Conservation (phyloP, 345 rosid genomes). For the Laguncularia racemosa region DNA sequence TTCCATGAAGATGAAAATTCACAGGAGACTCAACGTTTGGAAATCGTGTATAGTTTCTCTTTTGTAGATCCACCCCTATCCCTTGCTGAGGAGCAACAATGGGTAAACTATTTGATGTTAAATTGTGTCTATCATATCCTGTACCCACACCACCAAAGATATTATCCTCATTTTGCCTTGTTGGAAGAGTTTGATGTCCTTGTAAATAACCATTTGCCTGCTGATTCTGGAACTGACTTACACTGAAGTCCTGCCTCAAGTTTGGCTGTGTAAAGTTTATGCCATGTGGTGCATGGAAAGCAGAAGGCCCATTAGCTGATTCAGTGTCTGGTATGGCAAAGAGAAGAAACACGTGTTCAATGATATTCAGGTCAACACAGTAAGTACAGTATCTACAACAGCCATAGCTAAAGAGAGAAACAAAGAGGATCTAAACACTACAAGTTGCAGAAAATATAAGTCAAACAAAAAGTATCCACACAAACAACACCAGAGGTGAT, state of each 20-base stretch:
- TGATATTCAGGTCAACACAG: not conserved
- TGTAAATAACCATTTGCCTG: slow-evolving; percentile 65
- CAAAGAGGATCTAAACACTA: not conserved
- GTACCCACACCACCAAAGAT: slow-evolving; percentile 64
- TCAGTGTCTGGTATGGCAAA: slow-evolving; percentile 51
- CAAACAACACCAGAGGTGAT: slow-evolving; percentile 3
- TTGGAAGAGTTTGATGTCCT: slow-evolving; percentile 37
- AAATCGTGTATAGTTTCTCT: slow-evolving; percentile 31
- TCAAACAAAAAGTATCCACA: slow-evolving; percentile 6
- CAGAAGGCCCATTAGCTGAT: slow-evolving; percentile 40
- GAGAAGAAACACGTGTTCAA: slow-evolving; percentile 12
- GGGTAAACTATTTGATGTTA: slow-evolving; percentile 44
- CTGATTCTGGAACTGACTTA: slow-evolving; percentile 48
- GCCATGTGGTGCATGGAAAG: slow-evolving; percentile 51
- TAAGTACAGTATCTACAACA: not conserved
- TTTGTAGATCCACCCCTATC: slow-evolving; percentile 39
- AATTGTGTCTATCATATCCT: slow-evolving; percentile 42
- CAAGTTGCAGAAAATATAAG: not conserved
- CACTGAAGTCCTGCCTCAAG: slow-evolving; percentile 45
- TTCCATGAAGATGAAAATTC: slow-evolving; percentile 60
- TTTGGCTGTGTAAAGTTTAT: slow-evolving; percentile 39
- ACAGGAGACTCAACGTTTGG: slow-evolving; percentile 60
- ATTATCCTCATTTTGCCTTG: slow-evolving; percentile 51
- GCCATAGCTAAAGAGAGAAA: not conserved
- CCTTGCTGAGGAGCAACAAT: slow-evolving; percentile 33